Evolutionary conservation across 2,329 filamentous ascomycete genomes (phyloP).

Genomic region (Cercospora sp.): DNA sequence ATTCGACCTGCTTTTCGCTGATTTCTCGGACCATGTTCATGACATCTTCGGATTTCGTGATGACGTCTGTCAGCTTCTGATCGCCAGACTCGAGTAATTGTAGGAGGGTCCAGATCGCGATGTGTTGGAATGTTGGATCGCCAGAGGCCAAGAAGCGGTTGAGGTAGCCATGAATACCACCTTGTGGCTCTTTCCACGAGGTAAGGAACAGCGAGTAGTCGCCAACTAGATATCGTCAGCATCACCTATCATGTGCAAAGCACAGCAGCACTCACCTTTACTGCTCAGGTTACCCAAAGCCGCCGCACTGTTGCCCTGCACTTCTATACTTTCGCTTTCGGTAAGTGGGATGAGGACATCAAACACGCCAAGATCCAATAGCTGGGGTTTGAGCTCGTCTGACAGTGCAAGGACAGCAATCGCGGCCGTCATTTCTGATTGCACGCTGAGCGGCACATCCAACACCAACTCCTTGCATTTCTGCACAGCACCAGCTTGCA

Average conservation of each 20-base stretch:
- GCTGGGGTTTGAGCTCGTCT: conserved; percentile 89
- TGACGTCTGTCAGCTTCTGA: conserved; percentile 79
- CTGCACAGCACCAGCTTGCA: conserved; percentile 94
- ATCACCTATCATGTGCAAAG: neutral
- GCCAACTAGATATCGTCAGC: conserved; percentile 63
- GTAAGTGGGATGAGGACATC: conserved; percentile 95
- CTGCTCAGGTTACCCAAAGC: conserved; percentile 94
- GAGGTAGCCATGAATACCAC: conserved; percentile 93
- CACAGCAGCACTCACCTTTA: conserved; percentile 66
- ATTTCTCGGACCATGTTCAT: conserved; percentile 90
- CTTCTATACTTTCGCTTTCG: conserved; percentile 92
- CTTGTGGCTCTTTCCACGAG: conserved; percentile 88
- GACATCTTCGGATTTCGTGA: conserved; percentile 86
- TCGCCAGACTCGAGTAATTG: conserved; percentile 96
- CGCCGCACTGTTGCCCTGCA: conserved; percentile 96
- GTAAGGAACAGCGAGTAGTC: conserved; percentile 96
- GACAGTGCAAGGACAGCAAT: conserved; percentile 94
- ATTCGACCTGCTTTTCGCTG: conserved; percentile 82
- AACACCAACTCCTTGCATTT: conserved; percentile 98
- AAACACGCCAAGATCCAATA: conserved; percentile 89
- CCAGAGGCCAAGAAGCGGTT: conserved; percentile 89
- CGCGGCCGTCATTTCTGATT: conserved; percentile 99
- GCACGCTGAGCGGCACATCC: conserved; percentile 87
- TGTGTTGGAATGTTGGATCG: conserved; percentile 97
- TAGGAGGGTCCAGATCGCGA: conserved; percentile 95